phyloP scores from a whole-genome alignment of 371 early-diverging fungal genomes.

The Mucor velutinosus region DNA sequence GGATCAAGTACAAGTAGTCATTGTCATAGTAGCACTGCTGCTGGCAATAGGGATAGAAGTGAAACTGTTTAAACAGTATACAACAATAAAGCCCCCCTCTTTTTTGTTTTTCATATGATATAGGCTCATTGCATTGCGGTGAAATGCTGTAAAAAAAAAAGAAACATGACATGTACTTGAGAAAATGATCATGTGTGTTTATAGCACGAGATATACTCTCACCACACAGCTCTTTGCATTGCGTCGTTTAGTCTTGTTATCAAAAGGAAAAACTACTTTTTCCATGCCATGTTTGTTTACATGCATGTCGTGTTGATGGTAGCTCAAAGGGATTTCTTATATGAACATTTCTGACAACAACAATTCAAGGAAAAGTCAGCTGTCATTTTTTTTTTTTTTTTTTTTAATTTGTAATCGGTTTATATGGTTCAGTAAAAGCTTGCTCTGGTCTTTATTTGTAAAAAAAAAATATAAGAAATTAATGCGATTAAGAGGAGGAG shows the following conservation, averaged over 20 bases:
- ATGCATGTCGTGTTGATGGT: neutral
- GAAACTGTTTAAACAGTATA: slow-evolving; percentile 9
- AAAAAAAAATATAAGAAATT: neutral
- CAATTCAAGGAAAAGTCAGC: neutral
- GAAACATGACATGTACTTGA: no score
- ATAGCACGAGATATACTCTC: neutral
- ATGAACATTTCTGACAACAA: neutral
- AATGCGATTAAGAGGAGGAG: neutral
- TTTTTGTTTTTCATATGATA: neutral
- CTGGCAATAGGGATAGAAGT: slow-evolving; percentile 14
- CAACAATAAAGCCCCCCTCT: neutral
- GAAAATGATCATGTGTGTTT: neutral
- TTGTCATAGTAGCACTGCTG: neutral
- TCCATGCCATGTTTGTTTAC: neutral
- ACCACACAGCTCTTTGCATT: neutral
- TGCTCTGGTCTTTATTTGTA: neutral
- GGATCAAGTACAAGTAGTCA: neutral
- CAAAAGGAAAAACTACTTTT: neutral
- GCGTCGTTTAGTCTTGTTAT: neutral
- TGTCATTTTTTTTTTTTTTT: neutral
- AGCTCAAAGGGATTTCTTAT: neutral
- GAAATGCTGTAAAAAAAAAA: no score
- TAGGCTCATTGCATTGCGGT: neutral
- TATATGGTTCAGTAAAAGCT: neutral
- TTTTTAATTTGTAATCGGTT: no score